Evolutionary conservation across 306 rosid species (phyloP).

Genomic region (Vigna mungo): DNA sequence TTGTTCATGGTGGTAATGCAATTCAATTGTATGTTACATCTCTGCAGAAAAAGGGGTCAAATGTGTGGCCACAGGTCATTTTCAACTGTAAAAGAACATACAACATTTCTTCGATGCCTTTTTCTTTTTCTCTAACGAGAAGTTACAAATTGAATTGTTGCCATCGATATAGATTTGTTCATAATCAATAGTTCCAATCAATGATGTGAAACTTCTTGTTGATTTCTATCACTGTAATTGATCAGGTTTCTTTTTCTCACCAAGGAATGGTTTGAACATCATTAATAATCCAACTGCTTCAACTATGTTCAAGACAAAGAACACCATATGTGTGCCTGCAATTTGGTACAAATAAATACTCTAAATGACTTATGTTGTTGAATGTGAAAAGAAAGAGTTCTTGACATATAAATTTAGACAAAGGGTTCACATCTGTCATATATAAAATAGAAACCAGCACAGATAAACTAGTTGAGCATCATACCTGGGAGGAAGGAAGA

Average conservation of each 20-base stretch:
- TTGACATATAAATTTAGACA: background rate
- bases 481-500: conserved; percentile 60
- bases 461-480: conserved; percentile 10
- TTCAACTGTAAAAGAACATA: too few relatives aligned
- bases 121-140: too few relatives aligned
- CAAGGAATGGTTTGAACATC: conserved; percentile 57
- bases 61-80: too few relatives aligned
- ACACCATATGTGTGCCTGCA: conserved; percentile 57
- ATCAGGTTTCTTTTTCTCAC: conserved; percentile 26
- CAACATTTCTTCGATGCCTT: too few relatives aligned
- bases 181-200: too few relatives aligned
- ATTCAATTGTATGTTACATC: too few relatives aligned
- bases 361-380: background rate
- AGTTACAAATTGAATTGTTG: too few relatives aligned
- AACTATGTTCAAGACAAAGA: conserved; percentile 46
- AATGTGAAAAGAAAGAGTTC: background rate
- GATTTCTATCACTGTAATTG: conserved; percentile 36
- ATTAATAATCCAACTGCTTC: conserved; percentile 52
- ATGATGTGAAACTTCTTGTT: background rate
- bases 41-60: too few relatives aligned
- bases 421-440: background rate
- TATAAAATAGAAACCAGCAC: background rate
- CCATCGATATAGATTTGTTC: too few relatives aligned
- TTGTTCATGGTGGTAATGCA: too few relatives aligned
- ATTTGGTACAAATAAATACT: background rate